phyloP scores from a whole-genome alignment of 1,284 basidiomycete species.

The Naganishia cerealis region DNA sequence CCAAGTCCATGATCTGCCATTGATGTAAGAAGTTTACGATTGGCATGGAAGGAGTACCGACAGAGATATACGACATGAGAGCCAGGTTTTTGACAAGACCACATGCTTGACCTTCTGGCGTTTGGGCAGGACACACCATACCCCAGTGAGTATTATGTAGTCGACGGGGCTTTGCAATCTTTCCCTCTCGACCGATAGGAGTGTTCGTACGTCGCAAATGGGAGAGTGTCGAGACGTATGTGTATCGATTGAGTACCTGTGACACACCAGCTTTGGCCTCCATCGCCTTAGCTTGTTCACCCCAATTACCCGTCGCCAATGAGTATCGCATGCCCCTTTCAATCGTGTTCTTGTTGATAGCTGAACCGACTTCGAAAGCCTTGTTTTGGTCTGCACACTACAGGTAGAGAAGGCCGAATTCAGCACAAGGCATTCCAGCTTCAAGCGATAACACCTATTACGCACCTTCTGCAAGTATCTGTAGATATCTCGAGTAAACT shows the following conservation, averaged over 20 bases:
- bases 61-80: conserved; percentile 96
- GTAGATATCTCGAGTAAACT: conserved; percentile 94
- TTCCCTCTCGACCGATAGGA: conserved; percentile 94
- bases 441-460: not conserved
- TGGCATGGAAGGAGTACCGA: conserved; percentile 91
- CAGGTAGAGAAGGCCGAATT: conserved; percentile 28
- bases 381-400: conserved; percentile 96
- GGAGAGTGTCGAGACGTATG: conserved; percentile 95
- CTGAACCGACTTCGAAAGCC: conserved; percentile 86
- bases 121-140: conserved; percentile 99
- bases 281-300: conserved; percentile 98
- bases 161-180: conserved; percentile 98
- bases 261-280: conserved; percentile 96
- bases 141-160: conserved; percentile 99
- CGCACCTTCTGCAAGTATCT: conserved; percentile 89
- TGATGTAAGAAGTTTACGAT: conserved; percentile 98
- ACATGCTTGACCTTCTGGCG: conserved; percentile 98
- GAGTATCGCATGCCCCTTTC: conserved; percentile 98
- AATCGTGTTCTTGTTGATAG: conserved; percentile 94
- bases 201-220: conserved; percentile 98
- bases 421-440: conserved; percentile 18
- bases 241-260: conserved; percentile 97
- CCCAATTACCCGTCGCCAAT: conserved; percentile 98
- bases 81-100: conserved; percentile 98
- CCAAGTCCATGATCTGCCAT: conserved; percentile 90